Conservation (phyloP, 1,139 yeast genomes). For the Lodderomyces metapsilosis region DNA sequence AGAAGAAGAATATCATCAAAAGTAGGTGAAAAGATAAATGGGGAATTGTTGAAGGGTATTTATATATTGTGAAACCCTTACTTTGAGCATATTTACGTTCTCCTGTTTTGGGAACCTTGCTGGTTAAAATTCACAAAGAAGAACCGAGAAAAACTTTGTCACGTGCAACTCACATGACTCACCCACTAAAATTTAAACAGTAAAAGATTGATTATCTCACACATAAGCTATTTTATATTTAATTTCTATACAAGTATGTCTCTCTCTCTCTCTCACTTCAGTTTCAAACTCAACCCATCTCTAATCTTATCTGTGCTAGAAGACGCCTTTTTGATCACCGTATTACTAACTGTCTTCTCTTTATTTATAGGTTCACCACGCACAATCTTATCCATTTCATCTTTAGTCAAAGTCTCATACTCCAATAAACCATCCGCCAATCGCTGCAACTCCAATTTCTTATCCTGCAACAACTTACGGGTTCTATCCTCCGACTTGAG, state of each 20-base stretch:
- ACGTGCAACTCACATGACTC: neutral
- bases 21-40: neutral
- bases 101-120: neutral
- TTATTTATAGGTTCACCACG: slow-evolving; percentile 72
- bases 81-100: neutral
- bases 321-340: slow-evolving; percentile 56
- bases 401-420: slow-evolving; percentile 90
- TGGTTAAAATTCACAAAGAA: neutral
- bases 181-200: no score
- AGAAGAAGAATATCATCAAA: neutral
- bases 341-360: slow-evolving; percentile 68
- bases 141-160: neutral
- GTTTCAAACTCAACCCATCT: slow-evolving; percentile 3
- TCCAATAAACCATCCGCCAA: slow-evolving; percentile 92
- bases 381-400: slow-evolving; percentile 85
- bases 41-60: neutral
- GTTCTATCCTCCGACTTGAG: slow-evolving; percentile 80
- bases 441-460: slow-evolving; percentile 71
- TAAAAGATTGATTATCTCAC: no score
- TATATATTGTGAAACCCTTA: neutral
- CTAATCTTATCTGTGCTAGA: slow-evolving; percentile 6
- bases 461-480: slow-evolving; percentile 60
- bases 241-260: neutral
- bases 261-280: neutral
- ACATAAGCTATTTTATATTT: neutral